Base-by-base conservation (phyloP, 2,329 filamentous ascomycete genomes). In the Stagonosporopsis cucurbitacearum region DNA sequence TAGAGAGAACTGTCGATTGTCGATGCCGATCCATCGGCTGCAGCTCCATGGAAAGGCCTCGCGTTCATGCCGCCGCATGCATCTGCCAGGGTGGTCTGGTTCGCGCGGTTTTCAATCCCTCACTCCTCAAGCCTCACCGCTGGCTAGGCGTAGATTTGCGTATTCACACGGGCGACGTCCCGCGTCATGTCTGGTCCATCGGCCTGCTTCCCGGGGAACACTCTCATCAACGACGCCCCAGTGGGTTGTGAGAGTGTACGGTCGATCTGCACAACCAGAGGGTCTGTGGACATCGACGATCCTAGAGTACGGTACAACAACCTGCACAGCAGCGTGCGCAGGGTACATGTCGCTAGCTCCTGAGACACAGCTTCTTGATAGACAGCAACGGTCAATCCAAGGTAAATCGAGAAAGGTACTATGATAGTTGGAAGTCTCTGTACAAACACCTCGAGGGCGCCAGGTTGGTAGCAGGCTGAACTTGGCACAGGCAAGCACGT, bases 91-190 rank as follows among this genome's bases (percentile, higher is more conserved):
- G 20, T 41, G 32, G 9, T 28, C 42, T 22, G 36, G 25, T 47
- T 56, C 36, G 53, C 42, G 15, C 47, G 22, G n/a, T n/a, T n/a
- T 12, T 4, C 25, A 9, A 46, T 19, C 49, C 46, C 30, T 45
- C 28, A 42, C 30, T 32, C 32, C 25, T 32, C 50, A 48, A 48
- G 50, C 37, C 50, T 19, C 32, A 23, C 41, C 32, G 30, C 41
- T 35, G 20, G 28, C 41, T 41, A 30, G 33, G 37, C 19, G 33
- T 40, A 66, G n/a, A 77, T 73, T 51, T 23, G 28, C 17, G 20
- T n/a, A 8, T 28, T 47, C 28, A 42, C 35, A 32, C 50, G 35
- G 43, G 33, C 36, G 9, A 13, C 28, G 15, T 53, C n/a, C 36
- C 28, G 40, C 40, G 22, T 36, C 19, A 22, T 35, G 20, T 11